Evolutionary conservation across 805 yeast genomes (phyloP), one percentile per base, ranked within the genome.

Genomic region (Vanderwaltozyma polyspora): DNA sequence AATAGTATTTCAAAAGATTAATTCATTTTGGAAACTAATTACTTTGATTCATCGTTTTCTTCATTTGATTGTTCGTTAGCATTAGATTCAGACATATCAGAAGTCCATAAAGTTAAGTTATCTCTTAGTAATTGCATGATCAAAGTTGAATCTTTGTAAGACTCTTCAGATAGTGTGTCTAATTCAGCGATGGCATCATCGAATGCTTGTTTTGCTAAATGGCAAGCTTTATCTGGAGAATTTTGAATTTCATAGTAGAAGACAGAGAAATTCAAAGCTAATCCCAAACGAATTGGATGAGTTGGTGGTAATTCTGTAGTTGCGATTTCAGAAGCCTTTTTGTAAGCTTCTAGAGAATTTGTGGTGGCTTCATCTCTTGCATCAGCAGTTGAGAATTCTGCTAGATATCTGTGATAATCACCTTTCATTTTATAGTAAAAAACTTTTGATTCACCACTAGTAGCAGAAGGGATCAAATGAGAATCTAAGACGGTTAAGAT

Each of bases 401-500:
- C 96, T 67, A 89, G 74, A 67, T 89, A 89, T 72, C 98, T 94
- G 72, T 87, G 94, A 73, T 89, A 89, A 66, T 89, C 98, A 73
- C 97, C 98, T 72, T 89, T 89, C 97, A 89, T 89, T 76, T 89
- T 89, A 71, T 84, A 86, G 74, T 89, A 89, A 67, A 89, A 89
- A 37, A 89, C 97, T 73, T 89, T 86, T 33, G 95, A 86, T 68
- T 91, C 98, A 56, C 96, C 96, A 47, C 94, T 76, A 60, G 80
- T 84, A 44, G 97, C 96, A 44, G 89, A 72, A 49, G 95, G 87
- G 55, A 89, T 85, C 64, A 89, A 78, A 64, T 86, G 93, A 54
- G 82, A 72, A 47, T 85, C 78, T 60, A 91, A 74, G 43, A 89
- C 95, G 28, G 78, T 68, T 56, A 91, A 70, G 55, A 91, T 87